phyloP scores from a whole-genome alignment of 352 stramenopile species.

The Globisporangium cylindrosporum region DNA sequence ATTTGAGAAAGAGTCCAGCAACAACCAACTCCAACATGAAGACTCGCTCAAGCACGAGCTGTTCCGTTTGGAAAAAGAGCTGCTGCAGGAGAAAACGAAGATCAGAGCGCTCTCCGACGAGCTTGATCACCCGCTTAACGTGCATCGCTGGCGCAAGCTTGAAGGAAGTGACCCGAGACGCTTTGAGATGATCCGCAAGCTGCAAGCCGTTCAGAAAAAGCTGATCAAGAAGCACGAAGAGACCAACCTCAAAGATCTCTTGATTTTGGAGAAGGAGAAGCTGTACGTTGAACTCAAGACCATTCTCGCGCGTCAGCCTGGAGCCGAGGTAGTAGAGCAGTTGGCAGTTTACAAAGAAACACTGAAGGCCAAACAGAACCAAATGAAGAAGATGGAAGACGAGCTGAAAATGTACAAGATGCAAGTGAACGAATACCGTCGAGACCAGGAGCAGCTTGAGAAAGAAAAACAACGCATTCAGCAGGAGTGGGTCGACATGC shows the following conservation, averaged over 20 bases:
- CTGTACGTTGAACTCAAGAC: slow-evolving; percentile 91
- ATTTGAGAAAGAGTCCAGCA: slow-evolving; percentile 59
- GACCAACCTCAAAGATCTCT: slow-evolving; percentile 57
- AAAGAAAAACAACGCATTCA: slow-evolving; percentile 60
- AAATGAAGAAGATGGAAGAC: slow-evolving; percentile 86
- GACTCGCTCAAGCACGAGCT: slow-evolving; percentile 58
- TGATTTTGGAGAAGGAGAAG: slow-evolving; percentile 89
- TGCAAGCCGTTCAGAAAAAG: slow-evolving; percentile 84
- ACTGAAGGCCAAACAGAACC: slow-evolving; percentile 80
- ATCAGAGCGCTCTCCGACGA: slow-evolving; percentile 88
- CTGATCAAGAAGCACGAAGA: slow-evolving; percentile 85
- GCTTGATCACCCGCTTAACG: slow-evolving; percentile 89
- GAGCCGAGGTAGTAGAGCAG: slow-evolving; percentile 86
- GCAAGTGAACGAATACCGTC: slow-evolving; percentile 82
- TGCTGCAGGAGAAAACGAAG: slow-evolving; percentile 84
- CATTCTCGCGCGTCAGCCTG: slow-evolving; percentile 83
- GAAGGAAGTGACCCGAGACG: slow-evolving; percentile 86
- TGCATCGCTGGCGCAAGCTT: slow-evolving; percentile 90
- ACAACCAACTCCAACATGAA: slow-evolving; percentile 60
- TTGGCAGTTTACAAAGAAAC: slow-evolving; percentile 85
- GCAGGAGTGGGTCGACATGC: slow-evolving; percentile 53
- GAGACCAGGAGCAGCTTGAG: slow-evolving; percentile 60
- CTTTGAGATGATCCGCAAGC: slow-evolving; percentile 86
- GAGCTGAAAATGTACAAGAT: slow-evolving; percentile 93
- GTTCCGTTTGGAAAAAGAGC: slow-evolving; percentile 64